These are phyloP conservation scores for Eugenia klotzschiana DNA, from an alignment of 441 rosid genomes.

Conservation along the genomic window DNA sequence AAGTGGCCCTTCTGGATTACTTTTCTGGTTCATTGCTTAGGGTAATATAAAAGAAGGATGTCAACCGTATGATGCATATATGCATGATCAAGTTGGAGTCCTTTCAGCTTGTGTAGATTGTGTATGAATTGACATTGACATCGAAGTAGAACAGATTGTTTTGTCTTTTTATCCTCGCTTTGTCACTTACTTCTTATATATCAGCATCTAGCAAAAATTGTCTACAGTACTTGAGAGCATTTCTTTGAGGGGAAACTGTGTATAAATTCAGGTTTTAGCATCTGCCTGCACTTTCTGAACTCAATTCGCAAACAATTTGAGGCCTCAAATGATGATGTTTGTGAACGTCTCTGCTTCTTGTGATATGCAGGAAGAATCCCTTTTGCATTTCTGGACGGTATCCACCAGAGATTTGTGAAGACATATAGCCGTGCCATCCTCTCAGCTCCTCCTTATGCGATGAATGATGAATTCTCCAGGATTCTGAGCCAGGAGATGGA, in stretches of 20 bases:
- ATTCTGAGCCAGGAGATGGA: constrained; percentile 83
- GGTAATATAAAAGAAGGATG: background rate
- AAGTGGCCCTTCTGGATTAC: background rate
- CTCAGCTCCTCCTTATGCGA: constrained; percentile 71
- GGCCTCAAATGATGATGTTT: background rate
- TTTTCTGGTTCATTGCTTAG: background rate
- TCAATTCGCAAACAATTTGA: background rate
- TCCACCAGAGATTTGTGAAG: constrained; percentile 82
- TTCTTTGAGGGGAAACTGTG: background rate
- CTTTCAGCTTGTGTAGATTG: background rate
- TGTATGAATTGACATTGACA: background rate
- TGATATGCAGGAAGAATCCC: constrained; percentile 59
- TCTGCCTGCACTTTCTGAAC: background rate
- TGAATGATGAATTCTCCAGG: constrained; percentile 92
- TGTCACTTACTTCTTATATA: background rate
- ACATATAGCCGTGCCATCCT: constrained; percentile 63
- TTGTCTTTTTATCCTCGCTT: background rate
- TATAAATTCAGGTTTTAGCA: background rate
- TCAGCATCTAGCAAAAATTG: background rate
- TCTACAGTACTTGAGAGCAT: background rate
- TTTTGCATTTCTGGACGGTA: constrained; percentile 81
- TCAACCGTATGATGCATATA: background rate
- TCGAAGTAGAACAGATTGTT: background rate
- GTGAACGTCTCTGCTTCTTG: background rate
- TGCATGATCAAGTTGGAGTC: background rate